Base-by-base conservation (phyloP, 2,329 filamentous ascomycete species). In the Grosmannia serpens region DNA sequence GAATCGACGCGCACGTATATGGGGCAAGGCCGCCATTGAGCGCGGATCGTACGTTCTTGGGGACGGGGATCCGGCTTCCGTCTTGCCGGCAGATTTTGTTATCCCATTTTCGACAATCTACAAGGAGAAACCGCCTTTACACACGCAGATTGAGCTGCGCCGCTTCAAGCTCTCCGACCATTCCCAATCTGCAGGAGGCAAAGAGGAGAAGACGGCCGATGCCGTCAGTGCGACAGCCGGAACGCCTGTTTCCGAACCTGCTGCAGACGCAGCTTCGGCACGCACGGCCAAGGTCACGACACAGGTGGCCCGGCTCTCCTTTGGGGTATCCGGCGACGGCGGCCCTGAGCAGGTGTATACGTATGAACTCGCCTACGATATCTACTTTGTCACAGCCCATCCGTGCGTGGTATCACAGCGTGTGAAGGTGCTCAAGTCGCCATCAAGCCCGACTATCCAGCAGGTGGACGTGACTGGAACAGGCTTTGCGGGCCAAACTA, bases 351-450 rank as follows among this genome's bases (percentile, higher is more conserved):
- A 68, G 29, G 66, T 76, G 58, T 64, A 76, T 56, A 73, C 72
- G 1, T 74, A 78, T 56, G 65, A 74, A 1, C 68, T 87, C 11
- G 69, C 71, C 7, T 79, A 83, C 62, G 83, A 87, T 59, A 75
- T 86, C 26, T 79, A 79, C 64, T 87, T 87, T 66, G 80, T 86
- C 22, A 86, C 84, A 1, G 83, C 83, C 0, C 82, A 86, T 63
- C 84, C 84, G 0, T 87, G 84, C 64, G 76, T 80, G 6, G 77
- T 80, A 1, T 82, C 81, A 1, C 75, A 75, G 55, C 75, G 78
- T 58, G 78, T 83, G 2, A 79, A 77, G 61, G 78, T 85, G 58
- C 66, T 85, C 55, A 82, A 80, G 66, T 82, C 81, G 17, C 79
- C 81, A 0, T 77, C 77, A 1, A 85, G 80, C 65, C 81, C 82